phyloP scores from a whole-genome alignment of 2,329 filamentous ascomycete species.

The Coniochaeta ligniaria region DNA sequence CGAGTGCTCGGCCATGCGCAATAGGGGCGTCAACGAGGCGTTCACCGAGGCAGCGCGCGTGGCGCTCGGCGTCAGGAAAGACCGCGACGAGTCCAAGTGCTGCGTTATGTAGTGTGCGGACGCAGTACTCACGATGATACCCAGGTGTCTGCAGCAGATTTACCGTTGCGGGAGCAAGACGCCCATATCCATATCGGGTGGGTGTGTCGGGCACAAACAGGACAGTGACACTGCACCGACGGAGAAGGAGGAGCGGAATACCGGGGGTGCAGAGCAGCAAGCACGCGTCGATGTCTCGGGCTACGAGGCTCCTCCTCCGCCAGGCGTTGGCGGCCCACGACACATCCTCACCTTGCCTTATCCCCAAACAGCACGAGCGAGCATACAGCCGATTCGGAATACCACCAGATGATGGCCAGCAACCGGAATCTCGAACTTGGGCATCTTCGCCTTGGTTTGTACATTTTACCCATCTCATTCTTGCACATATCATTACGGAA shows the following conservation, averaged over 20 bases:
- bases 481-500: neutral
- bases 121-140: constrained; percentile 1
- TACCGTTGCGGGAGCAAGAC: neutral
- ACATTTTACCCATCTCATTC: neutral
- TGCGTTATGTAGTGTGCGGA: constrained; percentile 43
- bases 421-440: neutral
- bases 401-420: neutral
- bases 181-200: neutral
- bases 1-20: constrained; percentile 97
- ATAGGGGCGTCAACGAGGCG: constrained; percentile 95
- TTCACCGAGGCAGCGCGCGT: constrained; percentile 97
- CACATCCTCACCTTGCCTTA: neutral
- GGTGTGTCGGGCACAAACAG: neutral
- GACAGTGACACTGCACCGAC: neutral
- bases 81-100: constrained; percentile 56
- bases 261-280: neutral
- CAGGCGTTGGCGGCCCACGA: neutral
- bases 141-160: neutral
- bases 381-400: neutral
- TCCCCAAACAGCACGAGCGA: neutral
- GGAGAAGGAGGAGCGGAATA: neutral
- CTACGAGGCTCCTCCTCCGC: neutral
- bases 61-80: constrained; percentile 66
- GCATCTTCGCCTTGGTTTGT: neutral
- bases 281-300: neutral